Conservation (phyloP, 2,329 filamentous ascomycete species). For the Ophiosphaerella narmari region DNA sequence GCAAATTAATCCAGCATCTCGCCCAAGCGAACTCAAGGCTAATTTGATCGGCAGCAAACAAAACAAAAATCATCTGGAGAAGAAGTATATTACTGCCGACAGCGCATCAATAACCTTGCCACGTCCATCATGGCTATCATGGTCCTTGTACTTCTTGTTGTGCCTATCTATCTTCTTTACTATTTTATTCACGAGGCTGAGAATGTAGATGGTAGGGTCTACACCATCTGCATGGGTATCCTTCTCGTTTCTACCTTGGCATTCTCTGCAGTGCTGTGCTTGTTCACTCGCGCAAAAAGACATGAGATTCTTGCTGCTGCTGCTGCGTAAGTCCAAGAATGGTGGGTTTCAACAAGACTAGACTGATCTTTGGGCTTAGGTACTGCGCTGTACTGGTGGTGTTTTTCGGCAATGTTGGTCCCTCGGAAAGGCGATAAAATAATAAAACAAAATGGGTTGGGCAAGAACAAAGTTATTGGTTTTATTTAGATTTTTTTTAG, state of each 20-base stretch:
- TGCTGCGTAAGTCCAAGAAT: slow-evolving; percentile 22
- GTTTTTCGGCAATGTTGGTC: slow-evolving; percentile 5
- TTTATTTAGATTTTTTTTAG: too few species aligned
- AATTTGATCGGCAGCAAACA: slow-evolving; percentile 4
- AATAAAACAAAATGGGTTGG: too few species aligned
- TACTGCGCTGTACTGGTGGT: slow-evolving; percentile 23
- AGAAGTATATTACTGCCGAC: slow-evolving; percentile 24
- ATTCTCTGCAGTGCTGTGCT: slow-evolving; percentile 26
- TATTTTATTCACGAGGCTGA: slow-evolving; percentile 15
- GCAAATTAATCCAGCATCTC: background rate
- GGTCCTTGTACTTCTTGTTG: slow-evolving; percentile 24
- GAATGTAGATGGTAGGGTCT: slow-evolving; percentile 2
- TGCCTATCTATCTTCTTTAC: slow-evolving; percentile 30
- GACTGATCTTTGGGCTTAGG: background rate
- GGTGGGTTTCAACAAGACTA: background rate
- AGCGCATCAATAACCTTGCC: slow-evolving; percentile 19
- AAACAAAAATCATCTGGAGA: slow-evolving; percentile 13
- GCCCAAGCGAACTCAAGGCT: background rate
- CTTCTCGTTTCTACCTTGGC: slow-evolving; percentile 28
- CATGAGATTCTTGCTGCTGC: slow-evolving; percentile 33
- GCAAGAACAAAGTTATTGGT: too few species aligned
- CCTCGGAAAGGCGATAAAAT: slow-evolving; percentile 1
- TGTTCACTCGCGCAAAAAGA: slow-evolving; percentile 28
- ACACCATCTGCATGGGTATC: slow-evolving; percentile 18
- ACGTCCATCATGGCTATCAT: slow-evolving; percentile 23